Percentiles rank a stretch among this genome's conserved stretches.
phyloP scores from a whole-genome alignment of 352 stramenopile species.

The Aphanomyces stellatus region DNA sequence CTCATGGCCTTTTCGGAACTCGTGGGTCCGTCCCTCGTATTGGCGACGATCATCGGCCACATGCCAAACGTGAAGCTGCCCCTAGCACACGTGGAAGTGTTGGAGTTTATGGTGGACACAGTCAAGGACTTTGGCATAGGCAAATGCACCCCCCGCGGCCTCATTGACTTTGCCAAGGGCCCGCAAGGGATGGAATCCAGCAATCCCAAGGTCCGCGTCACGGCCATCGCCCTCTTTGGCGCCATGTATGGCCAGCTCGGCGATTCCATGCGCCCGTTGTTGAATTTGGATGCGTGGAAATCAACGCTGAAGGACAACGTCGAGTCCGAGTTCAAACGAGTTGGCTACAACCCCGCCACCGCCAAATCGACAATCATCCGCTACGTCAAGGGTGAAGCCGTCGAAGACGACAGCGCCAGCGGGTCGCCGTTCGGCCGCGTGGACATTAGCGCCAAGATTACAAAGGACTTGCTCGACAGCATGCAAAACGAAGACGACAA shows the following conservation, averaged over 20 bases:
- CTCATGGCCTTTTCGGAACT: slow-evolving; percentile 68
- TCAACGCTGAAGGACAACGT: slow-evolving; percentile 64
- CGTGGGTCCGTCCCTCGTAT: slow-evolving; percentile 61
- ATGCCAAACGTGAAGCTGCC: slow-evolving; percentile 75
- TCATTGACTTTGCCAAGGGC: slow-evolving; percentile 76
- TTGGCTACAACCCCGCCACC: slow-evolving; percentile 56
- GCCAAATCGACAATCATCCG: slow-evolving; percentile 43
- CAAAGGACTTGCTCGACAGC: slow-evolving; percentile 76
- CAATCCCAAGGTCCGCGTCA: slow-evolving; percentile 66
- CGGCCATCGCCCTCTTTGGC: slow-evolving; percentile 54
- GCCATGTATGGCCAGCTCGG: slow-evolving; percentile 81
- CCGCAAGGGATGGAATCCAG: slow-evolving; percentile 59
- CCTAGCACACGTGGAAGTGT: slow-evolving; percentile 58
- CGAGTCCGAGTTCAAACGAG: slow-evolving; percentile 74
- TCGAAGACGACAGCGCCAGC: slow-evolving; percentile 36
- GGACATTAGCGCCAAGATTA: slow-evolving; percentile 73
- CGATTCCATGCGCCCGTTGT: slow-evolving; percentile 62
- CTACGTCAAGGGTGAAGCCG: slow-evolving; percentile 60
- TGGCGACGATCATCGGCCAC: slow-evolving; percentile 62
- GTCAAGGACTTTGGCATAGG: slow-evolving; percentile 69
- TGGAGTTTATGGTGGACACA: slow-evolving; percentile 54
- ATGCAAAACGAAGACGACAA: slow-evolving; percentile 84
- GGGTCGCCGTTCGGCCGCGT: slow-evolving; percentile 55
- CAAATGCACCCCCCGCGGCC: slow-evolving; percentile 50
- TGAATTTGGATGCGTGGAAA: slow-evolving; percentile 80